Conservation (phyloP, 1,284 basidiomycete species). For the Phylloporus sp. region DNA sequence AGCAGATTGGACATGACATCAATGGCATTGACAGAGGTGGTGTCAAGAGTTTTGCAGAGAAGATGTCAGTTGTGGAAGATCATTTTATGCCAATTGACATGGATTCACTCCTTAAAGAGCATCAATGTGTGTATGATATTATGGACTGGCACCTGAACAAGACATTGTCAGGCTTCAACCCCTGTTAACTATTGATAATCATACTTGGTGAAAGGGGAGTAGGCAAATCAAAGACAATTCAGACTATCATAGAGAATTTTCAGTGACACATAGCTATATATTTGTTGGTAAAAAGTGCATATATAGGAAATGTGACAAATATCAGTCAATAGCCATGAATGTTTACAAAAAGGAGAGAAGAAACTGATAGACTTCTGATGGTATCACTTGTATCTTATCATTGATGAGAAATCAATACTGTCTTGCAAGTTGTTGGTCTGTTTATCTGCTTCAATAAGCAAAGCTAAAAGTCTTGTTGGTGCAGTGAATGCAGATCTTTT, state of each 20-base stretch:
- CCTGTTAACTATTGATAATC: conserved; percentile 40
- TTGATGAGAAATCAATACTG: conserved; percentile 10
- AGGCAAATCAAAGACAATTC: conserved; percentile 47
- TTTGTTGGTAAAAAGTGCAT: conserved; percentile 40
- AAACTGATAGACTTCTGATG: conserved; percentile 3
- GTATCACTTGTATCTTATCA: not conserved
- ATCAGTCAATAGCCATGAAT: not conserved
- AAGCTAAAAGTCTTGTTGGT: not conserved
- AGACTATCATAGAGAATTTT: conserved; percentile 42
- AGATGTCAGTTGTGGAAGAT: not conserved
- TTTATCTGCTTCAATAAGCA: not conserved
- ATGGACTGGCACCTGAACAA: conserved; percentile 37
- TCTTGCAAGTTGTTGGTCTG: conserved; percentile 3
- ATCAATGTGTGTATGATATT: conserved; percentile 40
- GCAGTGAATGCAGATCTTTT: not conserved
- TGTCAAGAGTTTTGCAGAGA: not conserved
- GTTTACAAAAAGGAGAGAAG: not conserved
- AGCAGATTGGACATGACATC: too few relatives aligned
- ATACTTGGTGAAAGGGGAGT: conserved; percentile 47
- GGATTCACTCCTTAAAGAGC: not conserved
- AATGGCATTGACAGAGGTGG: not conserved
- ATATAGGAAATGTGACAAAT: conserved; percentile 42
- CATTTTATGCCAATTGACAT: not conserved
- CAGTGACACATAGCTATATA: conserved; percentile 2
- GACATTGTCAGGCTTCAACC: conserved; percentile 27